Percentiles rank a stretch among this genome's conserved stretches.
Conservation (phyloP, 2,329 filamentous ascomycete species). For the Bimuria novae-zelandiae region DNA sequence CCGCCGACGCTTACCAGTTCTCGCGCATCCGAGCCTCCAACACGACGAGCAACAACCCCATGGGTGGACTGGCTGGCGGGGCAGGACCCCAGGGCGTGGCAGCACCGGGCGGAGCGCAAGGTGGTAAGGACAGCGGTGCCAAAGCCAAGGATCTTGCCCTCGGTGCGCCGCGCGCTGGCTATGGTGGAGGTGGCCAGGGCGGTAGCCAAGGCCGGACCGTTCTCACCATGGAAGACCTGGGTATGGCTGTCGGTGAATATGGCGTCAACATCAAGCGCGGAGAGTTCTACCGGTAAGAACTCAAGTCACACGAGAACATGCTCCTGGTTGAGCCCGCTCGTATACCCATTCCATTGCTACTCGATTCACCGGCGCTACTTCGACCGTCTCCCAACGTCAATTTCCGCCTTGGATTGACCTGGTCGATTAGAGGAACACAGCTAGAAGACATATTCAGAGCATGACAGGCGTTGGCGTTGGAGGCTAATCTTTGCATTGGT, state of each 20-base stretch:
- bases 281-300: conserved; percentile 85
- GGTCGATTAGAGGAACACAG: not conserved
- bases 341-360: not conserved
- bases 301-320: no score
- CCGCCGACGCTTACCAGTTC: conserved; percentile 97
- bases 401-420: not conserved
- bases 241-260: conserved; percentile 97
- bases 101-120: conserved; percentile 60
- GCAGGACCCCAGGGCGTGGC: conserved; percentile 68
- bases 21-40: conserved; percentile 93
- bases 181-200: conserved; percentile 83
- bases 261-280: conserved; percentile 96
- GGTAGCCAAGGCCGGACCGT: conserved; percentile 90
- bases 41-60: conserved; percentile 85
- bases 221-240: conserved; percentile 96
- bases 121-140: conserved; percentile 46
- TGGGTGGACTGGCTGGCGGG: conserved; percentile 73
- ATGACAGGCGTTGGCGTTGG: conserved; percentile 16
- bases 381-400: not conserved
- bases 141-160: conserved; percentile 55
- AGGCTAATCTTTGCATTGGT: conserved; percentile 15
- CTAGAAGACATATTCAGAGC: not conserved
- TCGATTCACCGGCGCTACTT: not conserved
- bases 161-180: conserved; percentile 55
- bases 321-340: no score